phyloP scores from a whole-genome alignment of 2,329 filamentous ascomycete genomes.

The Phialophora expanda region DNA sequence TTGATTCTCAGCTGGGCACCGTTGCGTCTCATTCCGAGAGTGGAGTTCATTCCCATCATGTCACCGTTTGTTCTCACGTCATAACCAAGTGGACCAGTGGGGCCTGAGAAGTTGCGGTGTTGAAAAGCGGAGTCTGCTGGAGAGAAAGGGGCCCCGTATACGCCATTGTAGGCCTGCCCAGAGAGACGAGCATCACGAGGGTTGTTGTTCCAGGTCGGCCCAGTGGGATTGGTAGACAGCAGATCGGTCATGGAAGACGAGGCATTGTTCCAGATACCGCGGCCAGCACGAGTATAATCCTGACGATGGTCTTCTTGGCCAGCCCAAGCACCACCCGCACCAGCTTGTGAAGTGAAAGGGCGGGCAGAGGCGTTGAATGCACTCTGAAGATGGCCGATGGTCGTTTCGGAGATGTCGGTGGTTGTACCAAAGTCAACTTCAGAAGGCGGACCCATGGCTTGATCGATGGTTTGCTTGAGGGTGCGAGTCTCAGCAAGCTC shows the following conservation, averaged over 20 bases:
- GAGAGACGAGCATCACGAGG: conserved; percentile 33
- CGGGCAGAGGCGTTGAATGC: conserved; percentile 59
- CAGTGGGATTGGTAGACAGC: conserved; percentile 29
- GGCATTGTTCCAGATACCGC: conserved; percentile 43
- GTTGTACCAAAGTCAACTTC: conserved; percentile 57
- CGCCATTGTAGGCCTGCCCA: conserved; percentile 33
- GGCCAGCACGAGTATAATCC: conserved; percentile 46
- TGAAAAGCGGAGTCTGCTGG: conserved; percentile 31
- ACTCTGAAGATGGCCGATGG: conserved; percentile 56
- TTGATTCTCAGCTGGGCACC: conserved; percentile 33
- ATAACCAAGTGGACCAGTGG: conserved; percentile 26
- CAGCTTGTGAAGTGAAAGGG: conserved; percentile 48
- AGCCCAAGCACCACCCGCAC: conserved; percentile 51
- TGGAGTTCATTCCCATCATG: conserved; percentile 26
- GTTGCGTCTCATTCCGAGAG: conserved; percentile 34
- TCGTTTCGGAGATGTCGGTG: conserved; percentile 57
- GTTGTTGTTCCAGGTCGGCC: conserved; percentile 24
- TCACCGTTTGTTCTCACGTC: conserved; percentile 32
- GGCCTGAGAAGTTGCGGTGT: conserved; percentile 30
- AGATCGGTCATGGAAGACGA: conserved; percentile 29
- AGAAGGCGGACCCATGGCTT: conserved; percentile 60
- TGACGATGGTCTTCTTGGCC: conserved; percentile 52
- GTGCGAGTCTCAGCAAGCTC: conserved; percentile 65
- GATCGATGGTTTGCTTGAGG: conserved; percentile 66
- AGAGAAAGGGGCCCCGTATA: conserved; percentile 34